A percentile compares a stretch with the other conserved stretches of the same genome.
These are phyloP conservation scores for Achaetomium macrosporum DNA, from an alignment of 2,329 filamentous ascomycete species.

Conservation along the genomic window DNA sequence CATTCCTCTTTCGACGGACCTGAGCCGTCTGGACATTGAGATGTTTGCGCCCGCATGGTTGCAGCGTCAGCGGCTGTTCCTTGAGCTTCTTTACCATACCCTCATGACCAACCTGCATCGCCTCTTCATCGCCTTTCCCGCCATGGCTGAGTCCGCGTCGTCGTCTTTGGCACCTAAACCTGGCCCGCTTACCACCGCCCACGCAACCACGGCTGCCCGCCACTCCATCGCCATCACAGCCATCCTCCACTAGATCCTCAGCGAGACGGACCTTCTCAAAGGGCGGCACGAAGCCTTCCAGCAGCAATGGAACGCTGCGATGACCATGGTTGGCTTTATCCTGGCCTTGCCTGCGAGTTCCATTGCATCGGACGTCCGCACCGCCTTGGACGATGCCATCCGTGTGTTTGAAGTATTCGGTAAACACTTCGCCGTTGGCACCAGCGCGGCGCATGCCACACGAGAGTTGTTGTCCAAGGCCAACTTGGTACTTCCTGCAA, in stretches of 20 bases:
- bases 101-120: not conserved
- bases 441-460: not conserved
- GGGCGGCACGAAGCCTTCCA: not conserved
- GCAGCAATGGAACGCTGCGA: not conserved
- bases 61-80: not conserved
- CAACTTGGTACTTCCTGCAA: not conserved
- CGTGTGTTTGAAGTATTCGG: not conserved
- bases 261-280: not conserved
- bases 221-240: not conserved
- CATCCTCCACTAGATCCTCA: not conserved
- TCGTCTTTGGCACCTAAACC: not conserved
- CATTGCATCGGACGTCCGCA: not conserved
- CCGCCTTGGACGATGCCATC: not conserved
- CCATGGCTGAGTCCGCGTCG: not conserved
- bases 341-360: not conserved
- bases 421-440: not conserved
- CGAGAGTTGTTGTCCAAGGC: not conserved
- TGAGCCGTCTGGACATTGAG: not conserved
- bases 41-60: not conserved
- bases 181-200: not conserved
- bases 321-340: not conserved
- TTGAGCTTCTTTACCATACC: not conserved
- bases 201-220: not conserved
- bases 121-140: not conserved
- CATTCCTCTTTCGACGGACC: not conserved